Percentiles rank a stretch among this genome's conserved stretches.
Evolutionary conservation across 1,284 basidiomycete species (phyloP).

Genomic region (Mycena sp.): DNA sequence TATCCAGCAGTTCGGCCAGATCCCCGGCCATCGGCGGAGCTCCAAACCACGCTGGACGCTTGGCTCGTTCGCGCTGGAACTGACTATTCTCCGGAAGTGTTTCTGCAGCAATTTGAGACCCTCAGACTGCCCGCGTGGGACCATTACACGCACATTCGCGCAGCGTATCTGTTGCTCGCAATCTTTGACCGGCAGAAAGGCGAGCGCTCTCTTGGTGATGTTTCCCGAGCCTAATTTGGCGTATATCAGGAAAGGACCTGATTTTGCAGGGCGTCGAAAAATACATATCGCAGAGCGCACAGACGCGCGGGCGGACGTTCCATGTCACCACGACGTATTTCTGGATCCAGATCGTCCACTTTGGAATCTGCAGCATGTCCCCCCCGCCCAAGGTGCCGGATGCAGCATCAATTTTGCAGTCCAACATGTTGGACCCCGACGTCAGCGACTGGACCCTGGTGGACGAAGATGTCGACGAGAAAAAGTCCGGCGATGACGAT

Average conservation of each 20-base stretch:
- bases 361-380: constrained; percentile 47
- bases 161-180: constrained; percentile 48
- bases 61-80: constrained; percentile 44
- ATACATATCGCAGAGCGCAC: constrained; percentile 45
- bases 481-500: too few relatives aligned
- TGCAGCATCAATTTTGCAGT: background rate
- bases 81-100: constrained; percentile 40
- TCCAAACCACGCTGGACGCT: constrained; percentile 43
- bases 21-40: constrained; percentile 26
- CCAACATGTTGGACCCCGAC: too few relatives aligned
- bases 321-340: constrained; percentile 56
- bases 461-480: too few relatives aligned
- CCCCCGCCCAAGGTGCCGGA: too few relatives aligned
- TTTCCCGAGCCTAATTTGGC: background rate
- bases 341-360: constrained; percentile 55
- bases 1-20: constrained; percentile 5
- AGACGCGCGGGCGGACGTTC: constrained; percentile 48
- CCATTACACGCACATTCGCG: too few relatives aligned
- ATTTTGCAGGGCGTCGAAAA: constrained; percentile 49
- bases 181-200: constrained; percentile 50
- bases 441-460: too few relatives aligned
- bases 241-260: constrained; percentile 48
- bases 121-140: constrained; percentile 49
- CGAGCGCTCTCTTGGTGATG: constrained; percentile 18
- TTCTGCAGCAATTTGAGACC: constrained; percentile 44